Evolutionary conservation across 306 rosid genomes (phyloP).

Genomic region (Astragalus membranaceus): DNA sequence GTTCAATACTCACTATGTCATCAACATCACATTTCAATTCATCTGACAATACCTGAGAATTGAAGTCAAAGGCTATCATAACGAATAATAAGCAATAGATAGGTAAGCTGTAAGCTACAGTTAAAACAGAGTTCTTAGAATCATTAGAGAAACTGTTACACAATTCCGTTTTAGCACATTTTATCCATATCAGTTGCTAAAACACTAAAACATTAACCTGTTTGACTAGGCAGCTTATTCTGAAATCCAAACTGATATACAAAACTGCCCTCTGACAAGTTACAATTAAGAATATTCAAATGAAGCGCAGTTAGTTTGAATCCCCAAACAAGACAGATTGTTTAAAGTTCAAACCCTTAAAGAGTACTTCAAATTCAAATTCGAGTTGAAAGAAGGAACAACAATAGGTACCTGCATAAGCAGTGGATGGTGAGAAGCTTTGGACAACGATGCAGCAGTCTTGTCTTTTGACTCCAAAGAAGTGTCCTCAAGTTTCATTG

Average conservation of each 20-base stretch:
- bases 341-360: conserved; percentile 11
- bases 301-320: background rate
- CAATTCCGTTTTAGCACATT: background rate
- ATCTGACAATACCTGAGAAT: conserved; percentile 64
- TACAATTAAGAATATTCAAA: background rate
- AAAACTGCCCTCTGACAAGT: background rate
- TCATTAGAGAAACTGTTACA: background rate
- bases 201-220: background rate
- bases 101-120: background rate
- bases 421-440: conserved; percentile 63
- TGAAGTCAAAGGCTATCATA: conserved; percentile 9
- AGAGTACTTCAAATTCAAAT: background rate
- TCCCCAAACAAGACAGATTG: background rate
- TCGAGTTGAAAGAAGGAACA: background rate
- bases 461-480: conserved; percentile 58
- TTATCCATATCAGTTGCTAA: conserved; percentile 4
- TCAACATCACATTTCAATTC: conserved; percentile 66
- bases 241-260: background rate
- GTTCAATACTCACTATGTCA: conserved; percentile 73
- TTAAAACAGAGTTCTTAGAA: conserved; percentile 5
- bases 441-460: conserved; percentile 34
- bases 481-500: conserved; percentile 57
- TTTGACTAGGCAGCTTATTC: background rate
- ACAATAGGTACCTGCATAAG: conserved; percentile 58
- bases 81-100: conserved; percentile 12